These are phyloP conservation scores for Hygrophila difformis DNA, from an alignment of 257 asterid genomes.

Conservation along the genomic window DNA sequence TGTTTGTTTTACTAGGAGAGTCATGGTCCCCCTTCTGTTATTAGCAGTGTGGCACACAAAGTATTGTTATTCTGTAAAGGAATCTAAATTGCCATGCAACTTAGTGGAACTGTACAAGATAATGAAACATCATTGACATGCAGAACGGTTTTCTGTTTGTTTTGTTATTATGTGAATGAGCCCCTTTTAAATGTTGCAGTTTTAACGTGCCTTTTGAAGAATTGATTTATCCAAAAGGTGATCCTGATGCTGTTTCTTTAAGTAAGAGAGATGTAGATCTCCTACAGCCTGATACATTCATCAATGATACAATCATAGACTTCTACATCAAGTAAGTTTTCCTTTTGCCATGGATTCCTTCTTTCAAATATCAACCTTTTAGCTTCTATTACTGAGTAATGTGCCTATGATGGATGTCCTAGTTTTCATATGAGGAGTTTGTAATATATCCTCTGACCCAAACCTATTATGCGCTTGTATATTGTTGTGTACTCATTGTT, in stretches of 20 bases:
- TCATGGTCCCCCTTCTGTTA: neutral
- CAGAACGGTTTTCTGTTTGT: slow-evolving; percentile 8
- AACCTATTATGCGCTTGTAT: no score
- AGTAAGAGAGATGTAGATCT: slow-evolving; percentile 85
- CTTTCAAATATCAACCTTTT: neutral
- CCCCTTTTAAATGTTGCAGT: slow-evolving; percentile 38
- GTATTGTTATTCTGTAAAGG: neutral
- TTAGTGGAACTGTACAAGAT: slow-evolving; percentile 3
- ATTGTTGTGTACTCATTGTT: no score
- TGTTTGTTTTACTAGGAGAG: slow-evolving; percentile 8
- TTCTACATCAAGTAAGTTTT: slow-evolving; percentile 81
- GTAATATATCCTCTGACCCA: no score
- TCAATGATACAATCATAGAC: slow-evolving; percentile 89
- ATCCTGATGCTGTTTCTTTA: slow-evolving; percentile 82
- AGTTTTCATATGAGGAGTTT: neutral
- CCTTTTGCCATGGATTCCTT: slow-evolving; percentile 7
- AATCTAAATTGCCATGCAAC: neutral
- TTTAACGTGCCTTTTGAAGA: slow-evolving; percentile 69
- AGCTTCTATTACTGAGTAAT: no score
- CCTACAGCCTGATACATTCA: slow-evolving; percentile 77
- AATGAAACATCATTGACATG: slow-evolving; percentile 1
- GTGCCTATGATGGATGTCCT: no score
- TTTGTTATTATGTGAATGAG: slow-evolving; percentile 7
- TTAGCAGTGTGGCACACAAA: no score
- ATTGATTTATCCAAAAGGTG: slow-evolving; percentile 82